Evolutionary conservation across 495 filamentous ascomycete genomes (phyloP).

Genomic region (Penicillium coprophilum): DNA sequence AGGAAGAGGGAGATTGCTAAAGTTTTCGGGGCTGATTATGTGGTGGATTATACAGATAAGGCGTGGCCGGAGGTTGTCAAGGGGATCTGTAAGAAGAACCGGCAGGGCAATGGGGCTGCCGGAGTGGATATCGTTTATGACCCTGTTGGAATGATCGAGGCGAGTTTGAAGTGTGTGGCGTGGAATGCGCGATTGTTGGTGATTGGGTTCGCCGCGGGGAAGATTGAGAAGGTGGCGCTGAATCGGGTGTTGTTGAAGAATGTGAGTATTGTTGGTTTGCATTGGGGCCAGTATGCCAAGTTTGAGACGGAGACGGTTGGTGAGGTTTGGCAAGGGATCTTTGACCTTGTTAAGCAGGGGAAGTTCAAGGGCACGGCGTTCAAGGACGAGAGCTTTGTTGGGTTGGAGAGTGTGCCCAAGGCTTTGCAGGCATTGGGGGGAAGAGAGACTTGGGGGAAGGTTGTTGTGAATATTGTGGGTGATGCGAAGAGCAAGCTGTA

Average conservation of each 20-base stretch:
- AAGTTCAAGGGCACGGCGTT: constrained; percentile 83
- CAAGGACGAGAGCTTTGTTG: constrained; percentile 76
- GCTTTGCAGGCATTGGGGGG: constrained; percentile 76
- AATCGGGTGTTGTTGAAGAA: constrained; percentile 95
- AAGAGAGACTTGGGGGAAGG: constrained; percentile 92
- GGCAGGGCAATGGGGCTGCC: constrained; percentile 59
- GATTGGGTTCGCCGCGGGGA: constrained; percentile 86
- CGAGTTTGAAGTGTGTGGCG: constrained; percentile 79
- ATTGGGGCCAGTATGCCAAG: constrained; percentile 83
- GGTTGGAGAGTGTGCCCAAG: constrained; percentile 73
- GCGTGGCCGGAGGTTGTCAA: constrained; percentile 78
- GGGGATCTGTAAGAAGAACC: constrained; percentile 52
- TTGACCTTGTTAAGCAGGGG: constrained; percentile 69
- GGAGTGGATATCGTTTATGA: constrained; percentile 92
- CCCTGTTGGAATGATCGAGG: constrained; percentile 82
- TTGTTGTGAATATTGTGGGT: constrained; percentile 85
- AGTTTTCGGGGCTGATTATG: constrained; percentile 80
- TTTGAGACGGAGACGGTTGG: constrained; percentile 70
- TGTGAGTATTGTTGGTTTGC: constrained; percentile 82
- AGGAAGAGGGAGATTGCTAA: constrained; percentile 77
- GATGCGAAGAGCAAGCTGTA: constrained; percentile 54
- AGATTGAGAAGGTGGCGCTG: constrained; percentile 87
- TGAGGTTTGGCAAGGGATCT: constrained; percentile 78
- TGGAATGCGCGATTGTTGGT: constrained; percentile 90
- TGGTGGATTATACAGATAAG: constrained; percentile 69